Conservation (phyloP, 169 alveolate species). For the Theileria annulata region DNA sequence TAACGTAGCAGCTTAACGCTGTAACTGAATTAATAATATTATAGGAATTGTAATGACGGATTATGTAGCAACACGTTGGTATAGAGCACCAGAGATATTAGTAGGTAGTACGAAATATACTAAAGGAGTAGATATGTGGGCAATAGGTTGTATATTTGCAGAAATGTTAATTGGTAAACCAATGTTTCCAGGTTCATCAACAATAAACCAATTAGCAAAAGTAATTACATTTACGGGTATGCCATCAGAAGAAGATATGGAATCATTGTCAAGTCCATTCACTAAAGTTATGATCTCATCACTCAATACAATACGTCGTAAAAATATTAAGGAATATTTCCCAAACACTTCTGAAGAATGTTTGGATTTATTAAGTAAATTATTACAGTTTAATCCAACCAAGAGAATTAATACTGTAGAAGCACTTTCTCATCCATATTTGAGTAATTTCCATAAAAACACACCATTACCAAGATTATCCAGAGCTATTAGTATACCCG, state of each 20-base stretch:
- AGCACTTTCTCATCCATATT: constrained; percentile 66
- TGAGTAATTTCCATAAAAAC: constrained; percentile 53
- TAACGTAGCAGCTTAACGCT: too few species aligned
- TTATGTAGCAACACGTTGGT: constrained; percentile 99
- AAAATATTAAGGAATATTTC: constrained; percentile 39
- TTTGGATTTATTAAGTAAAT: constrained; percentile 35
- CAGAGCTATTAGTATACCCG: constrained; percentile 54
- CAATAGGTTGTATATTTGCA: constrained; percentile 98
- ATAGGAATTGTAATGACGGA: constrained; percentile 89
- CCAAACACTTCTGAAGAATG: constrained; percentile 64
- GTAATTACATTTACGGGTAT: constrained; percentile 92
- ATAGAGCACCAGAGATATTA: constrained; percentile 97
- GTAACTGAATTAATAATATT: too few species aligned
- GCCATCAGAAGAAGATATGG: constrained; percentile 90
- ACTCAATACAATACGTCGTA: constrained; percentile 22
- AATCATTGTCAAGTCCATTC: constrained; percentile 84
- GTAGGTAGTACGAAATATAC: constrained; percentile 95
- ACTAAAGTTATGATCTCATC: constrained; percentile 60
- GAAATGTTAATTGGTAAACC: constrained; percentile 96
- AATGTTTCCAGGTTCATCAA: constrained; percentile 97
- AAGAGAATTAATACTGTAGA: constrained; percentile 58
- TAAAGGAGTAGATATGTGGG: constrained; percentile 99
- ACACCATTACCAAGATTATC: constrained; percentile 37
- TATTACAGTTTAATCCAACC: constrained; percentile 66
- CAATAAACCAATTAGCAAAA: constrained; percentile 93